A percentile compares a stretch with the other conserved stretches of the same genome.
Evolutionary conservation across 345 rosid species (phyloP).

Genomic region (Eucalyptus curtisii): DNA sequence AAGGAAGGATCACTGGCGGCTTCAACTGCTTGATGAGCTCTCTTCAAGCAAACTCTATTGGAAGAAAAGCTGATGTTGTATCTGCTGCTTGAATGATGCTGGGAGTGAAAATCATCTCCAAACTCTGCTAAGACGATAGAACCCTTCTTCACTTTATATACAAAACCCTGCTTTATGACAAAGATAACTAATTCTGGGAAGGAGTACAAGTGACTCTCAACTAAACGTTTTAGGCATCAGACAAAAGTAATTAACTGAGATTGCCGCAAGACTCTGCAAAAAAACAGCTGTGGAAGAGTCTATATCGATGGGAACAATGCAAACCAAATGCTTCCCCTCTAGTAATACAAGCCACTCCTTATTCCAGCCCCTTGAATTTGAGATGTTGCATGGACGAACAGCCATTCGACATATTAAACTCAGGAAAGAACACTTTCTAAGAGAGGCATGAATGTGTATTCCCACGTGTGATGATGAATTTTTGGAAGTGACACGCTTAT

Average conservation of each 20-base stretch:
- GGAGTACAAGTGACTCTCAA: not conserved
- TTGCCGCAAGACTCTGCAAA: not conserved
- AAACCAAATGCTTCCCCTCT: not conserved
- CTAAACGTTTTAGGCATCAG: not conserved
- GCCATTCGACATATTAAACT: not conserved
- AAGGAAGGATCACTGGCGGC: too few species aligned
- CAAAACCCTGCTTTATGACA: not conserved
- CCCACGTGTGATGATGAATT: rapidly evolving
- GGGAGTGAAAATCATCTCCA: slow-evolving; percentile 11
- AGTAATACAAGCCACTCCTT: not conserved
- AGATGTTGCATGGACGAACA: not conserved
- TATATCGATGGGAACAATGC: not conserved
- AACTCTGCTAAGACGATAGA: slow-evolving; percentile 15
- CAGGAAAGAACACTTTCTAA: not conserved
- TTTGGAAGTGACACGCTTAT: not conserved
- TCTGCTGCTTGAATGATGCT: slow-evolving; percentile 3
- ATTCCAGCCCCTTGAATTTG: not conserved
- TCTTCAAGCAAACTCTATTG: too few species aligned
- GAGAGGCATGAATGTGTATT: not conserved
- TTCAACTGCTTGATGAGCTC: too few species aligned
- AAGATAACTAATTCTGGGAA: not conserved
- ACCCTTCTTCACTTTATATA: slow-evolving; percentile 6
- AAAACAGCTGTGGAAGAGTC: not conserved
- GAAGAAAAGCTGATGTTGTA: slow-evolving; percentile 31
- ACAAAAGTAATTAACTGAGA: not conserved